These are phyloP conservation scores for Cytospora piceicola DNA, from an alignment of 2,329 filamentous ascomycete genomes.

Conservation along the genomic window DNA sequence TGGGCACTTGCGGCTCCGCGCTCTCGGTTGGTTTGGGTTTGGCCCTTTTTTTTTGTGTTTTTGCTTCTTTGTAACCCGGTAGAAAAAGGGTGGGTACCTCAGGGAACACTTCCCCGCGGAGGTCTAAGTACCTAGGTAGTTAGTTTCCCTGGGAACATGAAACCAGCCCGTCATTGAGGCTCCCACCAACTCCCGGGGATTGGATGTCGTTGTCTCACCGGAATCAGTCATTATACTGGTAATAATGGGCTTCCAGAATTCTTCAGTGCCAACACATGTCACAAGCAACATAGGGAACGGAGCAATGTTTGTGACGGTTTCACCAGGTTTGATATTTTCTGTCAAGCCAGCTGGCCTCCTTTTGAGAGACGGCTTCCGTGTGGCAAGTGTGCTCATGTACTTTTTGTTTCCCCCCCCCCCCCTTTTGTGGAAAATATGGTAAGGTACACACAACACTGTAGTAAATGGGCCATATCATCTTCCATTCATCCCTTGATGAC, in stretches of 20 bases:
- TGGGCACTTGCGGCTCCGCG: slow-evolving; percentile 21
- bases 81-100: neutral
- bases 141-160: too few species aligned
- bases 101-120: too few species aligned
- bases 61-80: neutral
- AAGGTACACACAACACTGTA: slow-evolving; percentile 13
- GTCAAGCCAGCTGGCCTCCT: slow-evolving; percentile 21
- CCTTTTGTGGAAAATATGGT: slow-evolving; percentile 10
- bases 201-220: too few species aligned
- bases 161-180: too few species aligned
- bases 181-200: too few species aligned
- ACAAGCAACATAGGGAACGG: neutral
- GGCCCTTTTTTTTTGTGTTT: neutral
- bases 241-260: too few species aligned
- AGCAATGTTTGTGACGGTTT: slow-evolving; percentile 6
- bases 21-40: too few species aligned
- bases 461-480: slow-evolving; percentile 9
- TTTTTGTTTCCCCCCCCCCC: slow-evolving; percentile 3
- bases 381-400: slow-evolving; percentile 13
- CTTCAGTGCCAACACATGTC: neutral
- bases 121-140: too few species aligned
- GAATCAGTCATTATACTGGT: too few species aligned
- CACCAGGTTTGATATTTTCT: slow-evolving; percentile 26
- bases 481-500: slow-evolving; percentile 2
- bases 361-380: slow-evolving; percentile 6